Evolutionary conservation across 495 filamentous ascomycete species (phyloP).

Genomic region (Hyphodiscus hymeniophilus): DNA sequence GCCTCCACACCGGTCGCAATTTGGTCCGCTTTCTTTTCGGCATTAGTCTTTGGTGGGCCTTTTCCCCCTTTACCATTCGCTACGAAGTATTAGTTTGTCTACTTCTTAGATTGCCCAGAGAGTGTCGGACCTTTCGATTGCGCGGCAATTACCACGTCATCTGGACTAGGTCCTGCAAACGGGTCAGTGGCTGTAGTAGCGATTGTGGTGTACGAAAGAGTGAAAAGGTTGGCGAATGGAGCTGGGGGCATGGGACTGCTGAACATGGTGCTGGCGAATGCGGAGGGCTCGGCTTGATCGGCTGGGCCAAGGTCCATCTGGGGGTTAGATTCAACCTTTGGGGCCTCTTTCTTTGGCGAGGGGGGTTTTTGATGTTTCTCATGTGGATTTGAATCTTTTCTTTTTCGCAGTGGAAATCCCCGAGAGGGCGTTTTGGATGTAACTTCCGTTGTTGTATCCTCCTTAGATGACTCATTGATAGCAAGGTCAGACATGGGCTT

Average conservation of each 20-base stretch:
- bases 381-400: conserved; percentile 22
- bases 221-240: conserved; percentile 22
- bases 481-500: conserved; percentile 19
- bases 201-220: conserved; percentile 42
- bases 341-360: neutral
- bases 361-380: conserved; percentile 11
- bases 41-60: conserved; percentile 20
- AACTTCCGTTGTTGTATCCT: neutral
- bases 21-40: conserved; percentile 25
- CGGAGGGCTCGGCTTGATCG: conserved; percentile 41
- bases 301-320: conserved; percentile 6
- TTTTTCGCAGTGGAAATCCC: conserved; percentile 18
- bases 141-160: conserved; percentile 80
- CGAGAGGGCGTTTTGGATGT: conserved; percentile 1
- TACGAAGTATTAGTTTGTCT: conserved; percentile 20
- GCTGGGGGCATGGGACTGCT: conserved; percentile 19
- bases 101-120: conserved; percentile 29
- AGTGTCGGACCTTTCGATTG: conserved; percentile 77
- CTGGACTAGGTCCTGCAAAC: conserved; percentile 88
- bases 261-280: conserved; percentile 63
- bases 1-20: conserved; percentile 43
- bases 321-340: neutral
- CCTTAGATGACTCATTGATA: neutral
- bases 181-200: conserved; percentile 36
- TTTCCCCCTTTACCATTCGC: conserved; percentile 34